Conservation (phyloP, 2,329 filamentous ascomycete species). For the Cladosporium velox region DNA sequence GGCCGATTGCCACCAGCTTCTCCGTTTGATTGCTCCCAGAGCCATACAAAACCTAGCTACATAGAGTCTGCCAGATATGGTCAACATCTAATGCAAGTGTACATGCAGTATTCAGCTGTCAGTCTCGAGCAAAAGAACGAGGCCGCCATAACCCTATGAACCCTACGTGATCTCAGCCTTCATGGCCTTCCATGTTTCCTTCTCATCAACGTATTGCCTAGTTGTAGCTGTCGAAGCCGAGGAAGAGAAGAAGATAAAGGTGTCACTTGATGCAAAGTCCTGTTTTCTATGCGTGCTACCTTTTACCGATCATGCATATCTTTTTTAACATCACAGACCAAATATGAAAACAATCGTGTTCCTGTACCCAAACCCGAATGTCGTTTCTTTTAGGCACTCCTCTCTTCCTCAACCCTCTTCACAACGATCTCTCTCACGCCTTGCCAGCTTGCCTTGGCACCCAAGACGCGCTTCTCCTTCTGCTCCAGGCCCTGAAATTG, state of each 20-base stretch:
- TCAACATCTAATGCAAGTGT: too few relatives aligned
- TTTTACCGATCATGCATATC: neutral
- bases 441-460: slow-evolving; percentile 69
- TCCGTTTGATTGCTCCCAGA: too few relatives aligned
- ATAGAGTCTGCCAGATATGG: too few relatives aligned
- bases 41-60: too few relatives aligned
- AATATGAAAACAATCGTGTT: neutral
- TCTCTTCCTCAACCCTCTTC: slow-evolving; percentile 62
- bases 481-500: slow-evolving; percentile 80
- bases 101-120: too few relatives aligned
- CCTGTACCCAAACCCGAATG: neutral
- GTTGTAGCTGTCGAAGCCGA: neutral
- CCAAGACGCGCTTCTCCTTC: slow-evolving; percentile 71
- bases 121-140: too few relatives aligned
- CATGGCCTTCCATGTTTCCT: too few relatives aligned
- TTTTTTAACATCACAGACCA: neutral
- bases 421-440: slow-evolving; percentile 75
- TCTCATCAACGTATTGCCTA: too few relatives aligned
- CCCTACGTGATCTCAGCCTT: too few relatives aligned
- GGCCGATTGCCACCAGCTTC: too few relatives aligned
- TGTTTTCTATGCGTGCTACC: neutral
- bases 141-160: too few relatives aligned
- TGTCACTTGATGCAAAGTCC: neutral
- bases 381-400: neutral
- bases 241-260: neutral